Percentiles rank a stretch among this genome's conserved stretches.
Evolutionary conservation across 768 basidiomycete genomes (phyloP).

Genomic region (Cystofilobasidium macerans): DNA sequence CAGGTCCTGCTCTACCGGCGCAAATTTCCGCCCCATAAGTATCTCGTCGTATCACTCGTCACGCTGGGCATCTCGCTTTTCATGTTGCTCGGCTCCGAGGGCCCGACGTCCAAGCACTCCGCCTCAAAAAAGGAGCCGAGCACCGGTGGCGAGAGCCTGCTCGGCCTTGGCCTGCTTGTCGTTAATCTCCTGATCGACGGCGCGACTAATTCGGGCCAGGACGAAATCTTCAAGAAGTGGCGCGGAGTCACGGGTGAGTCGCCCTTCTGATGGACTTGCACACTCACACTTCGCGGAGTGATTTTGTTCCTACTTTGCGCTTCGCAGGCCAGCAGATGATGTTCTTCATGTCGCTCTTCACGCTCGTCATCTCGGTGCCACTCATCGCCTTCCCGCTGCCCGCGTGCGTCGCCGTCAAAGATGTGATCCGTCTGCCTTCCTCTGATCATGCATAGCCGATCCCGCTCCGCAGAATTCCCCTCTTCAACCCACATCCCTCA

Average conservation of each 20-base stretch:
- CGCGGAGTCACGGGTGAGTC: slow-evolving; percentile 17
- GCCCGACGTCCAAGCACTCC: slow-evolving; percentile 18
- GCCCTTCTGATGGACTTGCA: neutral
- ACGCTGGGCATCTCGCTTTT: slow-evolving; percentile 83
- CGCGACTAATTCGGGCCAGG: slow-evolving; percentile 87
- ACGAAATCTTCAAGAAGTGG: slow-evolving; percentile 63
- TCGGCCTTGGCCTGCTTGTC: slow-evolving; percentile 64
- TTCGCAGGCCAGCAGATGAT: slow-evolving; percentile 89
- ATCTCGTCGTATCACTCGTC: slow-evolving; percentile 86
- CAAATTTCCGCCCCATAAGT: slow-evolving; percentile 84
- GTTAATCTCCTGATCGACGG: slow-evolving; percentile 88
- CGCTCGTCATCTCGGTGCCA: slow-evolving; percentile 57
- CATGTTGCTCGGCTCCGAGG: slow-evolving; percentile 55
- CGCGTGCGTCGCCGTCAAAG: slow-evolving; percentile 29
- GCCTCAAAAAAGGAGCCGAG: slow-evolving; percentile 5
- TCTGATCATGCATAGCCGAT: too few species aligned
- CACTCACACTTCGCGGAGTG: neutral
- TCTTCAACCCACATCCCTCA: slow-evolving; percentile 22
- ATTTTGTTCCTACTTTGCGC: slow-evolving; percentile 49
- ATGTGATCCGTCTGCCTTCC: slow-evolving; percentile 18
- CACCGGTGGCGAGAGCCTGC: slow-evolving; percentile 36
- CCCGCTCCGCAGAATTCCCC: slow-evolving; percentile 21
- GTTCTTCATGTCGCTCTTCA: slow-evolving; percentile 93
- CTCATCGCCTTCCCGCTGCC: slow-evolving; percentile 44
- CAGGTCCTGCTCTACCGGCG: slow-evolving; percentile 75